Base-by-base conservation (phyloP, 345 rosid species). In the Boechera divaricarpa region DNA sequence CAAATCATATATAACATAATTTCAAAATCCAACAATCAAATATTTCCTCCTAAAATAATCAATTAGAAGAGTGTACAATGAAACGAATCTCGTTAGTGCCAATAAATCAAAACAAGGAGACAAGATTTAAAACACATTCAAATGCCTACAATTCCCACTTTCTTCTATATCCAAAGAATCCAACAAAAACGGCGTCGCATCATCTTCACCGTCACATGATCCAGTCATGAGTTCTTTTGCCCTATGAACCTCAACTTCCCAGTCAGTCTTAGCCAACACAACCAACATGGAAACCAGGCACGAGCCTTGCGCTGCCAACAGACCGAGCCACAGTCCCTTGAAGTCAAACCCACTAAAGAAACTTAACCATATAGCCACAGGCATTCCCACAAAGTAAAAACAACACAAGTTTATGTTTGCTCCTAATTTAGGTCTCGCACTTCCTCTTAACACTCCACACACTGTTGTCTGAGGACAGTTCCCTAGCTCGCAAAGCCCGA, bases 381-480 rank as follows among this genome's bases (percentile, higher is more conserved):
- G 98, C 85, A 78, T 93, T 5, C 98, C 98, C 4, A 89, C 92
- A 2, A 86, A 78, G 77, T 93, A 93, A 72, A 93, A 93, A 65
- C 97, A 88, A n/a, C 91, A 86, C 76, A 91, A 69, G 82, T 93
- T 93, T 51, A 93, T 85, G 79, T 89, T 88, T 11, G 98, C 98
- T 57, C 91, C 98, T 63, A 89, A 36, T 60, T 87, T 89, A 4
- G 98, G 98, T 56, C 97, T 84, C 0, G 97, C 98, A 1, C 90
- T 86, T 41, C 98, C 98, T 81, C 98, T 80, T 60, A 93, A 53
- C 3, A 91, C 95, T 1, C 98, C 98, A 53, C 98, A 93, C 0
- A 87, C 83, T 11, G 93, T 88, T 5, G 98, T 93, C 69, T 93
- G 97, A 3, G 98, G 95, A 71, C 98, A 93, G 70, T 91, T 93